Base-by-base conservation (phyloP, 768 basidiomycete genomes). In the Exsudoporus frostii region DNA sequence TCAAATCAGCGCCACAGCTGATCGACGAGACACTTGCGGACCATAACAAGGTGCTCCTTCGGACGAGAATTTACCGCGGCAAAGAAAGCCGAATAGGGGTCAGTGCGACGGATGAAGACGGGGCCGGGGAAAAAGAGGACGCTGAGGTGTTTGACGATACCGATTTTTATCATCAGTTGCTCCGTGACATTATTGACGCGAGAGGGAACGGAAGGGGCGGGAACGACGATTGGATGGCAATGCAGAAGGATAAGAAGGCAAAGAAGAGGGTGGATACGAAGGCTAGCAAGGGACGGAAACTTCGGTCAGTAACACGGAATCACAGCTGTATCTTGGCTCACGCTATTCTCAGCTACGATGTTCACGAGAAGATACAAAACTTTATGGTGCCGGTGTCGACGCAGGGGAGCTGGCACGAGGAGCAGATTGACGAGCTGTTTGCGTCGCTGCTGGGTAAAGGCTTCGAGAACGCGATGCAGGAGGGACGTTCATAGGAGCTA, bases 371-470 rank as follows among this genome's bases (percentile, higher is more conserved):
- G 74, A 75, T 97, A 45, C 91, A 94, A 69, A 93, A 94, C 70
- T 98, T 98, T 67, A 96, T 96, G 88, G 91, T 94, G 2, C 96
- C 96, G 7, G 85, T 94, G 13, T 80, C 82, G 7, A 58, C 59
- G 19, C 67, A 72, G 32, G 84, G 83, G 27, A 79, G 74, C 50
- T 99, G 97, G 97, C 92, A 96, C 58, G 93, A 98, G 54, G 92
- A 93, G 64, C 97, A 98, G 73, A 81, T 94, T 49, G 95, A 99
- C 65, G 96, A 98, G 67, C 71, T 98, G 49, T 98, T 99, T 71
- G 79, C 84, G 24, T 92, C 90, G 27, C 70, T 99, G 40, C 76
- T 98, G 29, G 94, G 95, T 1, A 85, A 79, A 65, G 86, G 86
- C 8, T 84, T 82, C 50, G 80, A 82, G 60, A 64, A 66, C 44